Conservation (phyloP, 176 grass and related monocot species). For the Musa itinerans region DNA sequence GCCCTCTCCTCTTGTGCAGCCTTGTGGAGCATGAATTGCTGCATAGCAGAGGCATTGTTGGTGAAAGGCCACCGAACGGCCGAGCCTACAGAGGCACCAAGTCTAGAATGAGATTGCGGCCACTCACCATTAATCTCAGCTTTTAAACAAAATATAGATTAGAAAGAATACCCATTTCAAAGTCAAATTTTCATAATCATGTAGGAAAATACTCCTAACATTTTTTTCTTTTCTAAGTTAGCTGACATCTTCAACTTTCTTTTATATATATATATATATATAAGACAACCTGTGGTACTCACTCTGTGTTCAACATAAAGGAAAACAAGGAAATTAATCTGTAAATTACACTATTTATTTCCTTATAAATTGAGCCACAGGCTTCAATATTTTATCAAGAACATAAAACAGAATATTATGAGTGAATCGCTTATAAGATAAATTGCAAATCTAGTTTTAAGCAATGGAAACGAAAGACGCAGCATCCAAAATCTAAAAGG, state of each 20-base stretch:
- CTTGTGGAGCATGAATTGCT: slow-evolving; percentile 5
- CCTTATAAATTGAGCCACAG: neutral
- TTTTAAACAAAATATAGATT: neutral
- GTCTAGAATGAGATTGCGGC: neutral
- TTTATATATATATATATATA: too few species aligned
- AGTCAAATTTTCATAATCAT: neutral
- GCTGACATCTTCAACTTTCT: too few species aligned
- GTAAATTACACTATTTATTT: neutral
- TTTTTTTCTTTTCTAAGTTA: too few species aligned
- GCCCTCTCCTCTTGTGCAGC: slow-evolving; percentile 1
- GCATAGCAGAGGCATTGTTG: neutral
- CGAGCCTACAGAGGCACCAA: neutral
- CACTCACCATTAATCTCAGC: neutral
- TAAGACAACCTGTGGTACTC: too few species aligned
- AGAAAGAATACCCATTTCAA: neutral
- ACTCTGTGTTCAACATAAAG: neutral
- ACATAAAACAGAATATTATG: neutral
- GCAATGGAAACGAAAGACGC: neutral
- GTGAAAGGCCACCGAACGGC: neutral
- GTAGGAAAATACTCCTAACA: neutral
- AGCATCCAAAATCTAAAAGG: neutral
- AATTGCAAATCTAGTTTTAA: neutral
- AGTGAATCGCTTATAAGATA: neutral
- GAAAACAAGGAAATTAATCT: neutral
- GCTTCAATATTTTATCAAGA: neutral